These are phyloP conservation scores for Trichoderma sp. DNA, from an alignment of 2,329 filamentous ascomycete species.

Conservation along the genomic window DNA sequence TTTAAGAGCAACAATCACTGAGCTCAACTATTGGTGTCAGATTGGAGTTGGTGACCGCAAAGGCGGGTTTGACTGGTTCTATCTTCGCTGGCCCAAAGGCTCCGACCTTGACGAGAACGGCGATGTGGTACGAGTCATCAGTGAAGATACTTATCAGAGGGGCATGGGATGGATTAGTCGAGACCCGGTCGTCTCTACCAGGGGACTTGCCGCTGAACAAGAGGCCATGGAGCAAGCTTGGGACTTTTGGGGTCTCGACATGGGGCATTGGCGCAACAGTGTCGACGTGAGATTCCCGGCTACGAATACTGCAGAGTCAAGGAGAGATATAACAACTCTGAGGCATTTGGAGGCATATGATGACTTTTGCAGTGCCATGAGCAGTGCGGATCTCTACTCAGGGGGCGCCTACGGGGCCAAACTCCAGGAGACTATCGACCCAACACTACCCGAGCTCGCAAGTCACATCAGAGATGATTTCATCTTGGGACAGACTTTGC, in stretches of 20 bases:
- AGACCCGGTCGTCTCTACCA: conserved; percentile 48
- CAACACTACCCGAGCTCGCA: conserved; percentile 57
- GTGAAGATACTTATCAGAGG: conserved; percentile 70
- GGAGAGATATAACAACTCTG: not conserved
- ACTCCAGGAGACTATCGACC: conserved; percentile 55
- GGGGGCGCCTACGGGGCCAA: conserved; percentile 44
- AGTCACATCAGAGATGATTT: conserved; percentile 49
- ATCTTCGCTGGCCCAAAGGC: conserved; percentile 71
- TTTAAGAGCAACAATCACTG: conserved; percentile 74
- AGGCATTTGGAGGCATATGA: conserved; percentile 49
- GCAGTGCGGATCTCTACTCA: conserved; percentile 62
- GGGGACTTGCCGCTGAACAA: conserved; percentile 49
- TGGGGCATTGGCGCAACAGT: conserved; percentile 54
- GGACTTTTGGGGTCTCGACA: conserved; percentile 64
- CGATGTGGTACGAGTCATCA: conserved; percentile 72
- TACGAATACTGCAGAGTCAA: conserved; percentile 21
- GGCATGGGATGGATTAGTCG: conserved; percentile 77
- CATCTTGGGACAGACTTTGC: conserved; percentile 44
- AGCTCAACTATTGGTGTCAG: conserved; percentile 96
- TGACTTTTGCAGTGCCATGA: conserved; percentile 57
- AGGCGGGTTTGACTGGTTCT: conserved; percentile 87
- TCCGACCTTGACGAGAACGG: conserved; percentile 66
- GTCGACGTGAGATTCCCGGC: conserved; percentile 41
- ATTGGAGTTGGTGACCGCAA: conserved; percentile 88
- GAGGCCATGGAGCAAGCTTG: conserved; percentile 64